Evolutionary conservation across 768 basidiomycete species (phyloP), one percentile per base, ranked within the genome.

Genomic region (Lyophyllum decastes): DNA sequence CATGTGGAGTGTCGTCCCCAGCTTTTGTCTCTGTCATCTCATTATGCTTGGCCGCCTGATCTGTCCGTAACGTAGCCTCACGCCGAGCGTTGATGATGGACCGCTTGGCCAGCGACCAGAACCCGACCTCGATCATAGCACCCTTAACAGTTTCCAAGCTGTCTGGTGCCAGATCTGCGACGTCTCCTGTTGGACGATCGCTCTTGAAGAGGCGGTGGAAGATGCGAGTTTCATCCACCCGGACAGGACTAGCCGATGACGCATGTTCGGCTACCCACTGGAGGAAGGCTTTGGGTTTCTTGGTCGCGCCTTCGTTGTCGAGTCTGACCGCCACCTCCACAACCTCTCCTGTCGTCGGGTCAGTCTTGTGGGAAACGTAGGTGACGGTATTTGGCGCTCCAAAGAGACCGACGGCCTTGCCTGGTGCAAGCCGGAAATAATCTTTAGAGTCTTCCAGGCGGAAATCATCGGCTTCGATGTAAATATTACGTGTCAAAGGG

Each of bases 401-500:
- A 81, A 98, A 96, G 25, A 99, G 77, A 16, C 97, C 97, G 43
- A 98, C 97, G 0, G 94, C 94, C 78, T 98, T 98, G 46, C 95
- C 95, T 7, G 97, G 97, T 16, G 96, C 94, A 46, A 99, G 88
- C 41, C 97, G 89, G 86, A 95, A 98, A 75, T 97, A 99, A 69
- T 98, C 95, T 60, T 88, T 88, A 22, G 93, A 92, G 68, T 96
- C 95, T 63, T 92, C 85, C 34, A 90, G 74, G 52, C 97, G 82
- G 82, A 99, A 99, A 73, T 99, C 97, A 58, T 93, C 90, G 26
- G 80, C 79, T 61, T 99, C 96, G 67, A 98, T 98, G 74, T 91
- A 98, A 56, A 99, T 78, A 8, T 86, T 89, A 21, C 88, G 86
- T 11, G 95, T 92, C 74, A 98, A 92, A 5, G 94, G 94, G 51